phyloP scores from a whole-genome alignment of 345 rosid species.

The Dipteronia dyeriana region DNA sequence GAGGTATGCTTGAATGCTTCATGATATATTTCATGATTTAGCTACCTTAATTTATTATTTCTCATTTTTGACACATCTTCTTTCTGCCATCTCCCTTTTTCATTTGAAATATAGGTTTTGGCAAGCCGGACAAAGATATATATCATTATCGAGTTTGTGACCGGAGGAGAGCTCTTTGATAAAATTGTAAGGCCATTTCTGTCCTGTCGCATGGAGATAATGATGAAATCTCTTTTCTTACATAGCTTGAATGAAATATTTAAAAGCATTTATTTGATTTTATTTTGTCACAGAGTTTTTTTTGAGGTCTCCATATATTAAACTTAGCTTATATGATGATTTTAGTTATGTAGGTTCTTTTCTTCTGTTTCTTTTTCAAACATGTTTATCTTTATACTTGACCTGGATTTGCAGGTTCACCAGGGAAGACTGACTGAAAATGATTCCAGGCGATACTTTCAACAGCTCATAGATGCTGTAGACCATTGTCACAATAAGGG shows the following conservation, averaged over 20 bases:
- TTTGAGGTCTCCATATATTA: not conserved
- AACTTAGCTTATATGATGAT: slow-evolving; percentile 3
- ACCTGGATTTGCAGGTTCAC: slow-evolving; percentile 51
- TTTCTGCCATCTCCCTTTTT: not conserved
- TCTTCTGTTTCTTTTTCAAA: not conserved
- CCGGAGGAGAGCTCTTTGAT: slow-evolving; percentile 89
- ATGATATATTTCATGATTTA: slow-evolving; percentile 8
- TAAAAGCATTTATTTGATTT: not conserved
- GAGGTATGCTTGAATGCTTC: slow-evolving; percentile 51
- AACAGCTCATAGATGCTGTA: slow-evolving; percentile 91
- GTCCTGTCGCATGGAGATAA: not conserved
- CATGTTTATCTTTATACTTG: slow-evolving; percentile 1
- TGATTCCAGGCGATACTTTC: slow-evolving; percentile 79
- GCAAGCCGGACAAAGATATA: slow-evolving; percentile 74
- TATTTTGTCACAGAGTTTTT: not conserved
- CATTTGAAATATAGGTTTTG: slow-evolving; percentile 53
- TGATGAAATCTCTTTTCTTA: not conserved
- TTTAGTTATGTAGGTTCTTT: not conserved
- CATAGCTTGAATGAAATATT: not conserved
- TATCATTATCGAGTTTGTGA: slow-evolving; percentile 86
- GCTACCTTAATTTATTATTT: not conserved
- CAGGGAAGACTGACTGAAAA: slow-evolving; percentile 67
- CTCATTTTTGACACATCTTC: not conserved
- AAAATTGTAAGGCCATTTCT: slow-evolving; percentile 60
- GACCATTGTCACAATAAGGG: slow-evolving; percentile 86